Base-by-base conservation (phyloP, 2,329 filamentous ascomycete genomes). In the Akanthomyces lecanii region DNA sequence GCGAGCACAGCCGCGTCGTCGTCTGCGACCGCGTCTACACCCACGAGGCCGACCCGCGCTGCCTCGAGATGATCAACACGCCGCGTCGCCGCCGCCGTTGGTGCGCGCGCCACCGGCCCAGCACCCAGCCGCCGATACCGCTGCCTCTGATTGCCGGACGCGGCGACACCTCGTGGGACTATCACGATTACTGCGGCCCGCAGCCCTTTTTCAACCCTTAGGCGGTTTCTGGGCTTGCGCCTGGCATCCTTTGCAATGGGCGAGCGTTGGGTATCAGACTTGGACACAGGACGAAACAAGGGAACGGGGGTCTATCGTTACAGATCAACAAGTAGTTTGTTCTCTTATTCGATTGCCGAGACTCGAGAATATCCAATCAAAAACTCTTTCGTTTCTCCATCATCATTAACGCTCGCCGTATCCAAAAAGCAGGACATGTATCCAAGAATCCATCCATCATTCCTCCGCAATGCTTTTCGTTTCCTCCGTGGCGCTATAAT, bases 381-480 rank as follows among this genome's bases (percentile, higher is more conserved):
- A 45, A n/a, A 33, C 23, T 1, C 18, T 38, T 38, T 47, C 44
- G 12, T 58, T 48, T 38, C 16, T n/a, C 28, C 28, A 36, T 44
- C 23, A 57, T 57, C 54, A 57, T 48, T 58, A 58, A 21, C 25
- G 28, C 12, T 38, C 38, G 12, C n/a, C 1, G 21, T 58, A n/a
- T 16, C n/a, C 21, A 30, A 33, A 30, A 52, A 42, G 50, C 28
- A 42, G 16, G 33, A 33, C n/a, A 48, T 33, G 21, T 48, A 45
- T 12, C 44, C 53, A 25, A 21, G 11, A 58, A 45, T 4, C 21
- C 10, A 14, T n/a, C 42, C 30, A 23, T n/a, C 16, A 1, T 16
- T 59, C 44, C n/a, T 30, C 45, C 56, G 30, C 44, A 16, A 28
- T 50, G 56, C 36, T 60, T 60, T 44, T 51, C 47, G 33, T 52